Percentiles rank a stretch among this genome's conserved stretches.
These are phyloP conservation scores for Phaeotremella skinneri DNA, from an alignment of 768 basidiomycete genomes.

Conservation along the genomic window DNA sequence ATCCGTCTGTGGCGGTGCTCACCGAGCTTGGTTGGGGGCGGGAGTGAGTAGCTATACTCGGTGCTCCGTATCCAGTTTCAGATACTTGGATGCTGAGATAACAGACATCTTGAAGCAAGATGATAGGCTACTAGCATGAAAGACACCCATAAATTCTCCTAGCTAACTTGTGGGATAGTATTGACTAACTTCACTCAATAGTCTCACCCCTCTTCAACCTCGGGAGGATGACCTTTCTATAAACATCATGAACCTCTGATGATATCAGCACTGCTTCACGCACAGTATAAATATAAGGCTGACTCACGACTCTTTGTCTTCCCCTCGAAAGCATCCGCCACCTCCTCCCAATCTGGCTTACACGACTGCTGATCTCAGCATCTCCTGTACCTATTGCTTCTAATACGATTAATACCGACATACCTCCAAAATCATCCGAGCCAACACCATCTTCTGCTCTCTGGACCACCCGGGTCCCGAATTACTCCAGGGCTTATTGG, in stretches of 20 bases:
- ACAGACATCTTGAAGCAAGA: no score
- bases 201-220: constrained; percentile 30
- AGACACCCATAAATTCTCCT: no score
- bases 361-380: constrained; percentile 15
- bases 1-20: no score
- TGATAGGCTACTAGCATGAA: no score
- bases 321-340: constrained; percentile 24
- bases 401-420: no score
- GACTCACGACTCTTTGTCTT: constrained; percentile 30
- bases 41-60: no score
- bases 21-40: no score
- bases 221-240: constrained; percentile 36
- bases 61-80: no score
- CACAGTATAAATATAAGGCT: not conserved
- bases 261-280: not conserved
- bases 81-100: no score
- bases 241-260: constrained; percentile 35
- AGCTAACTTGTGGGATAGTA: no score
- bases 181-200: constrained; percentile 30
- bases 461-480: constrained; percentile 17
- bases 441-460: constrained; percentile 21
- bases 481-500: constrained; percentile 23
- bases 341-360: constrained; percentile 29
- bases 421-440: constrained; percentile 23
- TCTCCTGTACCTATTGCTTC: not conserved